phyloP scores from a whole-genome alignment of 2,329 filamentous ascomycete species.

The Claviceps spartinae region DNA sequence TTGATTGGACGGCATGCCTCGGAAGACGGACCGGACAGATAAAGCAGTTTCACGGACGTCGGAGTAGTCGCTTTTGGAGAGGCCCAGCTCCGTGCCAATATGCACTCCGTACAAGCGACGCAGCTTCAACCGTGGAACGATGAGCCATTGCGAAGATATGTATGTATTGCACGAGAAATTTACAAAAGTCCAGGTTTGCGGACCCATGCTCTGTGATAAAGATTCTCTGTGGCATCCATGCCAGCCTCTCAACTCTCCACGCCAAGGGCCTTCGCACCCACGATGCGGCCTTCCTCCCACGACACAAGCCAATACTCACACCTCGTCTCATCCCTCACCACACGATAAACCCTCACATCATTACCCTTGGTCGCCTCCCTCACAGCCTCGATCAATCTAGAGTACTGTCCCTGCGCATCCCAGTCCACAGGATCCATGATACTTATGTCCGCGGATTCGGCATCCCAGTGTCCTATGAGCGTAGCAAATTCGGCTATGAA shows the following conservation, averaged over 20 bases:
- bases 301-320: conserved; percentile 71
- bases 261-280: conserved; percentile 66
- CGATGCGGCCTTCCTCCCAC: conserved; percentile 46
- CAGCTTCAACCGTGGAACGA: too few relatives aligned
- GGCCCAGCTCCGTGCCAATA: too few relatives aligned
- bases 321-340: conserved; percentile 48
- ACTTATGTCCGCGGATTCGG: conserved; percentile 42
- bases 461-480: conserved; percentile 46
- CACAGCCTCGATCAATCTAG: conserved; percentile 54
- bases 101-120: too few relatives aligned
- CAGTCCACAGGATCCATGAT: conserved; percentile 58
- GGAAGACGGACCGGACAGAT: too few relatives aligned
- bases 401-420: conserved; percentile 60
- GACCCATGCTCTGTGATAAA: too few relatives aligned
- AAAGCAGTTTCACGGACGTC: too few relatives aligned
- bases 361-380: conserved; percentile 46
- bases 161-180: not conserved
- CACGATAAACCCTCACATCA: conserved; percentile 62
- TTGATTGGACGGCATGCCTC: not conserved
- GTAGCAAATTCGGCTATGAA: conserved; percentile 54
- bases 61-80: too few relatives aligned
- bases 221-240: too few relatives aligned
- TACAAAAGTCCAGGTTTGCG: not conserved
- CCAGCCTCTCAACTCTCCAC: conserved; percentile 40
- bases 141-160: not conserved